Evolutionary conservation across 2,329 filamentous ascomycete species (phyloP).

Genomic region (Sporothrix pallida): DNA sequence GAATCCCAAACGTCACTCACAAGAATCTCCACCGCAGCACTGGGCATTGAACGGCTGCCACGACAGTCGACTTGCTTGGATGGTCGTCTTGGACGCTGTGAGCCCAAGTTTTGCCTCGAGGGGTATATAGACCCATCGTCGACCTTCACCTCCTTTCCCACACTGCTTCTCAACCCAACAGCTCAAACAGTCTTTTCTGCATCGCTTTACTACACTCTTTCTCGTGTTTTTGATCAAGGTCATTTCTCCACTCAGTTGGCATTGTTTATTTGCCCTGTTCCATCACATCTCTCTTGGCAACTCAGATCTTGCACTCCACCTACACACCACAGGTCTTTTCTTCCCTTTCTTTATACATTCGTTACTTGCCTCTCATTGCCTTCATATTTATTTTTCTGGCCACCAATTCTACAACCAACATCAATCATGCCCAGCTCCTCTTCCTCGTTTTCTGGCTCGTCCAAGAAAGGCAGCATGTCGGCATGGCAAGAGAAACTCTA

Average conservation of each 20-base stretch:
- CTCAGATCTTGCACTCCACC: background rate
- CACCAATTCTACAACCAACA: background rate
- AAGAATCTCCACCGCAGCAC: constrained; percentile 32
- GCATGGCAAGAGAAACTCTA: constrained; percentile 46
- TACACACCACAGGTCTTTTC: background rate
- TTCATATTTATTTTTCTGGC: background rate
- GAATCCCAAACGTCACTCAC: constrained; percentile 1
- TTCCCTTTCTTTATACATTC: background rate
- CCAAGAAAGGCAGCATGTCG: constrained; percentile 33
- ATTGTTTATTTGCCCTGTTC: background rate
- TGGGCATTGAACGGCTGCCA: constrained; percentile 35
- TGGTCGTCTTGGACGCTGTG: constrained; percentile 32
- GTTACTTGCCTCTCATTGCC: background rate
- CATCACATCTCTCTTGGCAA: background rate
- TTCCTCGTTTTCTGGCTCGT: constrained; percentile 30
- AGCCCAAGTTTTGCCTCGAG: constrained; percentile 29
- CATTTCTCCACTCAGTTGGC: too few relatives aligned
- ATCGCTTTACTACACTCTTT: background rate
- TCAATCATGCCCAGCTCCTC: constrained; percentile 34
- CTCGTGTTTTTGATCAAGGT: background rate
- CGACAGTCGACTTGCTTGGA: constrained; percentile 32
- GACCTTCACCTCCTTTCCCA: constrained; percentile 22
- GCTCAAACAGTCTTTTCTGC: background rate
- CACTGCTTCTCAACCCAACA: background rate
- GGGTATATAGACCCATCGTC: constrained; percentile 35